phyloP scores from a whole-genome alignment of 495 filamentous ascomycete genomes.

The Lophiotrema nucula region DNA sequence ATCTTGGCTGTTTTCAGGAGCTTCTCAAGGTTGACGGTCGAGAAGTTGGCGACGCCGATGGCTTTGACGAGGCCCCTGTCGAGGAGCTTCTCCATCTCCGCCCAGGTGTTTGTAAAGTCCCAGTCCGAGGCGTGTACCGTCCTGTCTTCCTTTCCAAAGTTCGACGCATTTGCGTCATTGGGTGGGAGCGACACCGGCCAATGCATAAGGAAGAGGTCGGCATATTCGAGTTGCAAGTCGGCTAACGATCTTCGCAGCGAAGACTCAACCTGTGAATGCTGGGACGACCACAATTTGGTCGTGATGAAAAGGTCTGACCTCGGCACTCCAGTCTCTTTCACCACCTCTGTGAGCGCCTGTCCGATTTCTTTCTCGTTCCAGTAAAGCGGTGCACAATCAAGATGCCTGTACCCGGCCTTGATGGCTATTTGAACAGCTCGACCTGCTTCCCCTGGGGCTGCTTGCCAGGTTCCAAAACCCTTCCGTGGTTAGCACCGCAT shows the following conservation, averaged over 20 bases:
- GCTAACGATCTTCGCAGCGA: neutral
- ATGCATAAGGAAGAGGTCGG: constrained; percentile 22
- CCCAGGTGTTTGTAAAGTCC: constrained; percentile 19
- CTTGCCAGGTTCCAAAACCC: constrained; percentile 20
- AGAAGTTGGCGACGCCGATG: constrained; percentile 21
- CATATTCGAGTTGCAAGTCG: constrained; percentile 13
- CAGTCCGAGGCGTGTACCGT: constrained; percentile 11
- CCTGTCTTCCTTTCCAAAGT: constrained; percentile 9
- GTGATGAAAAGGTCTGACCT: constrained; percentile 21
- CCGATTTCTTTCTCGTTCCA: constrained; percentile 27
- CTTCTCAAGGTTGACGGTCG: constrained; percentile 7
- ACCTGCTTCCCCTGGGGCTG: constrained; percentile 10
- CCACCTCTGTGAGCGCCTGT: neutral
- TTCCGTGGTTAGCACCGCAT: too few relatives aligned
- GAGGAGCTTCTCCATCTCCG: constrained; percentile 21
- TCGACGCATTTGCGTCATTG: constrained; percentile 1
- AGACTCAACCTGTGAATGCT: constrained; percentile 6
- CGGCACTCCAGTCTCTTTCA: constrained; percentile 8
- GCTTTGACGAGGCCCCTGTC: constrained; percentile 7
- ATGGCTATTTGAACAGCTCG: constrained; percentile 12
- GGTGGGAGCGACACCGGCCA: constrained; percentile 17
- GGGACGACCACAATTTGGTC: constrained; percentile 20
- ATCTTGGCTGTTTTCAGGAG: constrained; percentile 9
- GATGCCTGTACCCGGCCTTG: constrained; percentile 18
- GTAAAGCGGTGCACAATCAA: constrained; percentile 21